Percentiles rank a stretch among this genome's conserved stretches.
Evolutionary conservation across 805 yeast species (phyloP).

Genomic region (Saccharomyces eubayanus): DNA sequence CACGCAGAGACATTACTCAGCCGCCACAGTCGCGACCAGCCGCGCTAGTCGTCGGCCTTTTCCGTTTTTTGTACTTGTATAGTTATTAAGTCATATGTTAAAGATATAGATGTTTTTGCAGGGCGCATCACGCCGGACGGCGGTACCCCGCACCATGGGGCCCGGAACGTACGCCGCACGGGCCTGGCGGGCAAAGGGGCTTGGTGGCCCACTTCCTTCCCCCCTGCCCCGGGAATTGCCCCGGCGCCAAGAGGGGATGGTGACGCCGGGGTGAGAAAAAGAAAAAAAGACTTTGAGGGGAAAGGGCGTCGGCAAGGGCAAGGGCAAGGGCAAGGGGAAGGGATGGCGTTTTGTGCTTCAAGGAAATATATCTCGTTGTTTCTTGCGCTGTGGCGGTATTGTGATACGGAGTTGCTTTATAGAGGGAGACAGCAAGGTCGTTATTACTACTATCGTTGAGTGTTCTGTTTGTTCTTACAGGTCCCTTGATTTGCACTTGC

Average conservation of each 20-base stretch:
- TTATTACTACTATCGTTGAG: neutral
- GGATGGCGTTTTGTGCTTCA: neutral
- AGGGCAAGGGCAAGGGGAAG: neutral
- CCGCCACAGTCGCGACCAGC: neutral
- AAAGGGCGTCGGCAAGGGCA: neutral
- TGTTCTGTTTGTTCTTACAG: neutral
- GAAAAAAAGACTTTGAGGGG: neutral
- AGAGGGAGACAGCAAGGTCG: neutral
- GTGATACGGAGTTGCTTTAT: neutral
- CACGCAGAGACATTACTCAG: conserved; percentile 26
- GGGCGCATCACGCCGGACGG: neutral
- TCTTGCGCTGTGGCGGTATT: neutral
- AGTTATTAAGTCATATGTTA: neutral
- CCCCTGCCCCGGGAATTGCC: too few relatives aligned
- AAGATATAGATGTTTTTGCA: neutral
- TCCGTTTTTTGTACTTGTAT: neutral
- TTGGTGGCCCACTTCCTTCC: neutral
- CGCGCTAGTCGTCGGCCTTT: neutral
- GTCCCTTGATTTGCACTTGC: neutral
- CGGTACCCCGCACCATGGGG: neutral
- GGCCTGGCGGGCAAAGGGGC: neutral
- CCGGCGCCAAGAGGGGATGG: neutral
- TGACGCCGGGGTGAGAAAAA: neutral
- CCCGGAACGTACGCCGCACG: neutral
- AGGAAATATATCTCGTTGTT: neutral